Percentiles rank a stretch among this genome's conserved stretches.
Evolutionary conservation across 306 rosid species (phyloP).

Genomic region (Calophaca sinica): DNA sequence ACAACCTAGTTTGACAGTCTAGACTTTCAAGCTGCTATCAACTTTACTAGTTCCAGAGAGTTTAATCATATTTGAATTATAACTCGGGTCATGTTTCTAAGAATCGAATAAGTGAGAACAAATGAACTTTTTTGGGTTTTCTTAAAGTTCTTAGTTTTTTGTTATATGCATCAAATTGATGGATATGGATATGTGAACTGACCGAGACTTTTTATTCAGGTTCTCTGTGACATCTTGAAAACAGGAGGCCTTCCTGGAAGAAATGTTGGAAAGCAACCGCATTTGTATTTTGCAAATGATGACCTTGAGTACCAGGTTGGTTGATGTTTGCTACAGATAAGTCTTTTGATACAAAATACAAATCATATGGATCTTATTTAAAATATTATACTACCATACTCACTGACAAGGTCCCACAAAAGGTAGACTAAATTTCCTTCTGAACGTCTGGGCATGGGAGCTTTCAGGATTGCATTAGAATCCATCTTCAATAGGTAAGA

Average conservation of each 20-base stretch:
- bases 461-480: constrained; percentile 93
- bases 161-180: constrained; percentile 15
- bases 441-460: constrained; percentile 96
- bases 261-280: constrained; percentile 73
- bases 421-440: constrained; percentile 92
- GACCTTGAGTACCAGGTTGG: constrained; percentile 94
- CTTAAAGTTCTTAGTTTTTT: constrained; percentile 23
- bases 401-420: constrained; percentile 63
- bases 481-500: constrained; percentile 82
- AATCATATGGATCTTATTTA: constrained; percentile 34
- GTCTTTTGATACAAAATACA: constrained; percentile 26
- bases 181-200: constrained; percentile 36
- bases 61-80: constrained; percentile 22
- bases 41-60: neutral
- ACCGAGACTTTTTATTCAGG: constrained; percentile 57
- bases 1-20: constrained; percentile 7
- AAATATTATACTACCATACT: constrained; percentile 38
- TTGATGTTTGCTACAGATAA: constrained; percentile 40
- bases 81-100: constrained; percentile 23
- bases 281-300: constrained; percentile 81
- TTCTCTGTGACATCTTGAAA: constrained; percentile 84
- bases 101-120: neutral
- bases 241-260: constrained; percentile 94
- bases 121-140: constrained; percentile 16
- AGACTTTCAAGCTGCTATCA: constrained; percentile 32